phyloP scores from a whole-genome alignment of 2,329 filamentous ascomycete species.

The Rutstroemia sp. region DNA sequence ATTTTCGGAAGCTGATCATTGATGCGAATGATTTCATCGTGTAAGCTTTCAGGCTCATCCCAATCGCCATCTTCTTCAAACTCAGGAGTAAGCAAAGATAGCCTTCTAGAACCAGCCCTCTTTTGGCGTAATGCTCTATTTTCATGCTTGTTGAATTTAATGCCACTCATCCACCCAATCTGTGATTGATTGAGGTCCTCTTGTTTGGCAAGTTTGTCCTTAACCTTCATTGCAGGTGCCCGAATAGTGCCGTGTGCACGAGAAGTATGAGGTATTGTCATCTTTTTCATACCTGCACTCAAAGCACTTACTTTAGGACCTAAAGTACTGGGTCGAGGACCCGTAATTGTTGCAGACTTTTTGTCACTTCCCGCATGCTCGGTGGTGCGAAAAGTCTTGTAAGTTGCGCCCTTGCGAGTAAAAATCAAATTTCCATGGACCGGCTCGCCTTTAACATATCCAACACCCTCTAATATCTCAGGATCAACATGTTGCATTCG shows the following conservation, averaged over 20 bases:
- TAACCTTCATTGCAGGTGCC: conserved; percentile 28
- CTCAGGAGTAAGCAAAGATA: conserved; percentile 27
- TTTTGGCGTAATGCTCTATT: conserved; percentile 15
- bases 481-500: conserved; percentile 68
- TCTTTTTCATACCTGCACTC: conserved; percentile 33
- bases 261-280: conserved; percentile 32
- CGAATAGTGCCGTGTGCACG: conserved; percentile 20
- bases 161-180: conserved; percentile 63
- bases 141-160: conserved; percentile 45
- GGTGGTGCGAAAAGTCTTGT: conserved; percentile 76
- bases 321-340: conserved; percentile 42
- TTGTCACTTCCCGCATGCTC: conserved; percentile 54
- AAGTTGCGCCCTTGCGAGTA: conserved; percentile 76
- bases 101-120: conserved; percentile 20
- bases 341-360: conserved; percentile 54
- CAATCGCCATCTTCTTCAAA: conserved; percentile 38
- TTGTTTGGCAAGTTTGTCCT: conserved; percentile 19
- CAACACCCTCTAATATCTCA: conserved; percentile 58
- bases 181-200: conserved; percentile 44
- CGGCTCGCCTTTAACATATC: conserved; percentile 62
- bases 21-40: conserved; percentile 58
- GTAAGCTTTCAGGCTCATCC: conserved; percentile 51
- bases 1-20: conserved; percentile 56
- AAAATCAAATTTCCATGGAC: conserved; percentile 59
- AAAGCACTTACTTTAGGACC: conserved; percentile 30